A percentile compares a stretch with the other conserved stretches of the same genome.
phyloP scores from a whole-genome alignment of 2,329 filamentous ascomycete genomes.

The Botryotinia calthae region DNA sequence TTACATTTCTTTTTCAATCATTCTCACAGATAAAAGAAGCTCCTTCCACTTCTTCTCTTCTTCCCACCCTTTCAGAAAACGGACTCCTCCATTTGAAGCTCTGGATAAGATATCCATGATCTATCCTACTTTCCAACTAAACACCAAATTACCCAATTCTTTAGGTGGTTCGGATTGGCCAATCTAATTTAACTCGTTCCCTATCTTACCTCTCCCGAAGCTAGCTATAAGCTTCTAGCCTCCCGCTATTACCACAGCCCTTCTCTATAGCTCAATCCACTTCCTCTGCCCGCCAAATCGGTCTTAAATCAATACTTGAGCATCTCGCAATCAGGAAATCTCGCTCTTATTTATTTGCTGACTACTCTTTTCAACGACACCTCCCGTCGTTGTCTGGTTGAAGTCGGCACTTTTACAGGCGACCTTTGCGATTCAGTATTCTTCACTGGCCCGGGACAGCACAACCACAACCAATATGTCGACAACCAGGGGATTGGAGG shows the following conservation, averaged over 20 bases:
- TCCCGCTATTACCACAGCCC: neutral
- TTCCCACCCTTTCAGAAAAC: neutral
- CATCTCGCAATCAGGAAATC: neutral
- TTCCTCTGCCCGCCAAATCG: neutral
- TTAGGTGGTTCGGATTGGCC: slow-evolving; percentile 2
- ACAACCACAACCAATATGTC: slow-evolving; percentile 30
- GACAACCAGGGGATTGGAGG: slow-evolving; percentile 34
- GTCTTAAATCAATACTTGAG: neutral
- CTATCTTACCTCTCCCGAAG: slow-evolving; percentile 11
- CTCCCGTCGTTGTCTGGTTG: slow-evolving; percentile 10
- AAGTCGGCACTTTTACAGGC: neutral
- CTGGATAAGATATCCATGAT: neutral
- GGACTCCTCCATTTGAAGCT: neutral
- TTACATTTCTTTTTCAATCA: neutral
- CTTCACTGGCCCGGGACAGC: slow-evolving; percentile 22
- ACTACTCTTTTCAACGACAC: slow-evolving; percentile 7
- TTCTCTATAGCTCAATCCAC: neutral
- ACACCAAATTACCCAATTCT: slow-evolving; percentile 3
- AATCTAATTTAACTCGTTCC: slow-evolving; percentile 10
- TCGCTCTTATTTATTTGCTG: neutral
- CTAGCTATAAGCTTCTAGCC: slow-evolving; percentile 2
- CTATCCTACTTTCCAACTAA: neutral
- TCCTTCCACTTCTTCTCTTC: neutral
- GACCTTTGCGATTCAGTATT: slow-evolving; percentile 20
- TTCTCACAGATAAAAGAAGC: neutral